Conservation (phyloP, 2,329 filamentous ascomycete species). For the Colletotrichum eleusines region DNA sequence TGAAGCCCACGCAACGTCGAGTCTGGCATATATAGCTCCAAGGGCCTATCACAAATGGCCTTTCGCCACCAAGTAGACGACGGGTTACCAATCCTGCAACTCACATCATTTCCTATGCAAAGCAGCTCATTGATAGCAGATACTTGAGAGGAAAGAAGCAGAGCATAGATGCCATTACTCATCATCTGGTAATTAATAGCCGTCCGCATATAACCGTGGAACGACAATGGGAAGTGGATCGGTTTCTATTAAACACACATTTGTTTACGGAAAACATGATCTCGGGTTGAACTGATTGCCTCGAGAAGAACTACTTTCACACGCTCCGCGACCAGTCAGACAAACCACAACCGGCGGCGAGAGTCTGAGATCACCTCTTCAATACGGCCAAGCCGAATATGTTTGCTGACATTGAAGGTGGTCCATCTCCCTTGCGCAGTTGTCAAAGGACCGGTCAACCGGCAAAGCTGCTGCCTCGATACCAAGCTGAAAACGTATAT, state of each 20-base stretch:
- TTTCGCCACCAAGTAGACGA: background rate
- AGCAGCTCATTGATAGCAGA: too few species aligned
- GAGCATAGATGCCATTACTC: background rate
- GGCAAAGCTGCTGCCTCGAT: background rate
- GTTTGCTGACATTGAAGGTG: background rate
- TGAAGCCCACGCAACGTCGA: too few species aligned
- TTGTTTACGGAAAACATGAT: background rate
- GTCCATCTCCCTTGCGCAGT: background rate
- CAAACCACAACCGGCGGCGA: too few species aligned
- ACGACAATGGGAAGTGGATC: background rate
- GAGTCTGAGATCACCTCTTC: too few species aligned
- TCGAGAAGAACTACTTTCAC: background rate
- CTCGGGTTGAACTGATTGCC: background rate
- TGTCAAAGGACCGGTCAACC: background rate
- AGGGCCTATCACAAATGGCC: too few species aligned
- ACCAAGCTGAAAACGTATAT: background rate
- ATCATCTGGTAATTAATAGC: background rate
- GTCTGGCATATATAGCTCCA: too few species aligned
- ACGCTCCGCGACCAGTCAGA: background rate
- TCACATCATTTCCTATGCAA: background rate
- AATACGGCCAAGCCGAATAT: accelerated
- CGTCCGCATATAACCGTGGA: background rate
- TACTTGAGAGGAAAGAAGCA: background rate
- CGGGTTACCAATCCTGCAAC: too few species aligned
- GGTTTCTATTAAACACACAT: background rate